Conservation (phyloP, 805 yeast species). For the Blastobotrys parvus region DNA sequence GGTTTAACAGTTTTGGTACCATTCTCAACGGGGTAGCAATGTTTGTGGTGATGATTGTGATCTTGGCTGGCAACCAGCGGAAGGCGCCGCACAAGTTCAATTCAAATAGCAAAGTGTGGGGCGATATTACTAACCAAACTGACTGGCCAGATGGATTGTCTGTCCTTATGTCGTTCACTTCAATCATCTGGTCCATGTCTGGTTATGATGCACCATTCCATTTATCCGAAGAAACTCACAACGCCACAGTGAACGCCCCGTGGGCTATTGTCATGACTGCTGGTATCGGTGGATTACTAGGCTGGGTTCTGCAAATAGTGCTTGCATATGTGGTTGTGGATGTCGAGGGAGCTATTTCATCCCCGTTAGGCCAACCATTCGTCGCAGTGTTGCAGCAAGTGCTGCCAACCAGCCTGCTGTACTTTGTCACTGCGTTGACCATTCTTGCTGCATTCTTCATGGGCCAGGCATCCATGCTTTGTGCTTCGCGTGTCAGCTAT, state of each 20-base stretch:
- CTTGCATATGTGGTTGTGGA: constrained; percentile 35
- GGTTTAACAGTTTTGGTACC: constrained; percentile 53
- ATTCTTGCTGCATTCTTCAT: constrained; percentile 49
- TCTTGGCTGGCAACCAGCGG: constrained; percentile 10
- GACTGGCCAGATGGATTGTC: constrained; percentile 58
- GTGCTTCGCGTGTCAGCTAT: constrained; percentile 55
- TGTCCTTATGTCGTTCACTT: constrained; percentile 46
- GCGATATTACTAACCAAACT: constrained; percentile 36
- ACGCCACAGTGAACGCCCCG: constrained; percentile 57
- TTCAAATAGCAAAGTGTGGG: constrained; percentile 43
- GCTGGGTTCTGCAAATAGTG: constrained; percentile 48
- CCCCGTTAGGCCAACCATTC: constrained; percentile 40
- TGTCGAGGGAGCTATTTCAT: not conserved
- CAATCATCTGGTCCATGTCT: constrained; percentile 69
- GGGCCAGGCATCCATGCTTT: constrained; percentile 56
- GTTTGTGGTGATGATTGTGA: constrained; percentile 32
- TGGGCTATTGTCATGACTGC: constrained; percentile 56
- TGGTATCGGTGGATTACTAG: constrained; percentile 46
- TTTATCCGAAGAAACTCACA: constrained; percentile 61
- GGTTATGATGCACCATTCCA: constrained; percentile 67
- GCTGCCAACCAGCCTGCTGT: constrained; percentile 46
- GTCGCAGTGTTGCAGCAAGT: constrained; percentile 49
- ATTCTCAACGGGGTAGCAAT: constrained; percentile 45
- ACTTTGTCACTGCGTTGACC: constrained; percentile 61
- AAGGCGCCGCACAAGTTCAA: constrained; percentile 40